Conservation (phyloP, 2,329 filamentous ascomycete species). For the Penicillium polonicum region DNA sequence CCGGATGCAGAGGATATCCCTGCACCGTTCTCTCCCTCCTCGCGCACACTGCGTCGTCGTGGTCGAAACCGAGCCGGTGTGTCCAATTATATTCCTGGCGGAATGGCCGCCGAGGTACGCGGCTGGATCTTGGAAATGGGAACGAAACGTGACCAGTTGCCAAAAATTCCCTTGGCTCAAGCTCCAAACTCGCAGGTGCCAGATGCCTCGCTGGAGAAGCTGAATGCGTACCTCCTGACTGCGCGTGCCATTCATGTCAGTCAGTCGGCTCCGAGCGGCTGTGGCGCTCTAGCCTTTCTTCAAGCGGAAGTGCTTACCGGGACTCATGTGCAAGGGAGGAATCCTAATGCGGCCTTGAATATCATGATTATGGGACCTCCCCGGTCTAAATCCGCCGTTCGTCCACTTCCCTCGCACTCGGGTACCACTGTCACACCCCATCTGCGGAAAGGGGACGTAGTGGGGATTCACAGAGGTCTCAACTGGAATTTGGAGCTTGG, state of each 20-base stretch:
- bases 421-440: not conserved
- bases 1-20: constrained; percentile 24
- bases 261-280: constrained; percentile 23
- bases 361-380: constrained; percentile 33
- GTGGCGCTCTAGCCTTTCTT: constrained; percentile 30
- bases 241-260: constrained; percentile 19
- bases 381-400: constrained; percentile 11
- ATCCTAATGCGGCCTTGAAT: constrained; percentile 8
- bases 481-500: constrained; percentile 39
- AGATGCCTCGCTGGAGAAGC: not conserved
- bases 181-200: not conserved
- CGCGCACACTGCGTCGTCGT: constrained; percentile 31
- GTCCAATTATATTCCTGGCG: constrained; percentile 35
- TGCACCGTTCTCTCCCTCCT: constrained; percentile 39
- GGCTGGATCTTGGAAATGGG: constrained; percentile 44
- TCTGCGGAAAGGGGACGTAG: constrained; percentile 20
- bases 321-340: not conserved
- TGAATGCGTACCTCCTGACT: constrained; percentile 19
- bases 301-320: constrained; percentile 3
- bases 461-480: constrained; percentile 36
- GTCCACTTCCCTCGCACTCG: not conserved
- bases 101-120: constrained; percentile 44
- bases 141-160: constrained; percentile 29
- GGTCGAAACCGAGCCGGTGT: constrained; percentile 26
- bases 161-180: not conserved